phyloP scores from a whole-genome alignment of 73 alveolate genomes.

The Paramecium biaurelia region DNA sequence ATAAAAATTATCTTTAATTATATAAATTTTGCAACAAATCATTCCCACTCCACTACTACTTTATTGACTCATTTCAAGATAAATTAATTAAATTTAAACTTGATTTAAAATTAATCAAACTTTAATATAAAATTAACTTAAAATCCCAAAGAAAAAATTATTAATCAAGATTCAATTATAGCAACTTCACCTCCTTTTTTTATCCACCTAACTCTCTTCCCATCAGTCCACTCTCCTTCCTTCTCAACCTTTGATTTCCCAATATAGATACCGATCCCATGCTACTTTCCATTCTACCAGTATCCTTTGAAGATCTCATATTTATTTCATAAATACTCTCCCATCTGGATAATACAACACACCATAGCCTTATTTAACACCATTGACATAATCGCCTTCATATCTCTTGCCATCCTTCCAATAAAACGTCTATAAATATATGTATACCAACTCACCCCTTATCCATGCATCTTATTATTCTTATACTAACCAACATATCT shows the following conservation, averaged over 20 bases:
- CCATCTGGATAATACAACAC: constrained; percentile 82
- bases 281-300: constrained; percentile 66
- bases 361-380: constrained; percentile 72
- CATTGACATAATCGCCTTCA: constrained; percentile 71
- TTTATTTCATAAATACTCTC: constrained; percentile 65
- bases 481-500: constrained; percentile 60
- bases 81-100: neutral
- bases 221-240: constrained; percentile 75
- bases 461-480: constrained; percentile 68
- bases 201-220: constrained; percentile 62
- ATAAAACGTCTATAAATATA: constrained; percentile 25
- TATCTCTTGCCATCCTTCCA: constrained; percentile 69
- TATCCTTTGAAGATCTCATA: constrained; percentile 65
- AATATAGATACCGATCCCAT: constrained; percentile 66
- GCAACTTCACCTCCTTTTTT: neutral
- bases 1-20: neutral
- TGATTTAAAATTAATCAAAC: neutral
- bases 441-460: neutral
- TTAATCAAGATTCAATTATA: neutral
- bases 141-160: neutral
- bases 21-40: neutral
- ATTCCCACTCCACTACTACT: neutral
- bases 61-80: neutral
- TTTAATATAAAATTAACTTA: neutral
- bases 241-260: constrained; percentile 56